Percentiles rank a stretch among this genome's conserved stretches.
Conservation (phyloP, 2,329 filamentous ascomycete genomes). For the Pseudocercospora fijiensis region DNA sequence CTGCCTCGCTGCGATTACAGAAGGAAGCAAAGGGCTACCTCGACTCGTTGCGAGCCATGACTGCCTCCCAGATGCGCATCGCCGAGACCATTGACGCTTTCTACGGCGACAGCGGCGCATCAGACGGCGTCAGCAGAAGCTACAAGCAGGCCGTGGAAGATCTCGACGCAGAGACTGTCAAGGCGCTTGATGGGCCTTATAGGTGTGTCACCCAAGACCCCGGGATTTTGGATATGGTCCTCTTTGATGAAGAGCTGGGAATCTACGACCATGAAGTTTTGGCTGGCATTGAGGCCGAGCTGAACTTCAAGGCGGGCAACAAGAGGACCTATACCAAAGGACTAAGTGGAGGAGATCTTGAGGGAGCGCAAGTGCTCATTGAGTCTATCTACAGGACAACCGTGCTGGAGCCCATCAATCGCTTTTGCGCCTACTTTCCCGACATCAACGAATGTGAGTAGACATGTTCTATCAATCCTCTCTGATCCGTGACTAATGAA, state of each 20-base stretch:
- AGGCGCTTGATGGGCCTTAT: slow-evolving; percentile 94
- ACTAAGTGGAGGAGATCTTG: slow-evolving; percentile 11
- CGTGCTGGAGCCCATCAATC: slow-evolving; percentile 89
- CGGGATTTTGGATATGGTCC: slow-evolving; percentile 10
- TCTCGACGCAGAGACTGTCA: slow-evolving; percentile 96
- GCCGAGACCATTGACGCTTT: slow-evolving; percentile 99
- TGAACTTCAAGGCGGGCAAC: slow-evolving; percentile 31
- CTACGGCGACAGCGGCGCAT: slow-evolving; percentile 92
- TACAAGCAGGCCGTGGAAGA: slow-evolving; percentile 99
- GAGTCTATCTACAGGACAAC: slow-evolving; percentile 62
- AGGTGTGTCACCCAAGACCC: slow-evolving; percentile 52
- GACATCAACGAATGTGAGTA: slow-evolving; percentile 91
- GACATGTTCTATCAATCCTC: background rate
- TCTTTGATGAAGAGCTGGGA: slow-evolving; percentile 26
- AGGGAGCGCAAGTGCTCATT: slow-evolving; percentile 33
- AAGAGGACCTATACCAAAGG: slow-evolving; percentile 26
- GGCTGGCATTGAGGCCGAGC: slow-evolving; percentile 31
- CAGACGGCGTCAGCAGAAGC: slow-evolving; percentile 89
- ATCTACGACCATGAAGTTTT: slow-evolving; percentile 21
- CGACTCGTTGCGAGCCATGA: slow-evolving; percentile 97
- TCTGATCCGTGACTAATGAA: background rate
- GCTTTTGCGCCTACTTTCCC: slow-evolving; percentile 97
- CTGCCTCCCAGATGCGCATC: slow-evolving; percentile 97
- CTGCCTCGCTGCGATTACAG: slow-evolving; percentile 84
- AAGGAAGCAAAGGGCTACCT: slow-evolving; percentile 98